Base-by-base conservation (phyloP, 2,329 filamentous ascomycete genomes). In the Colletotrichum sojae region DNA sequence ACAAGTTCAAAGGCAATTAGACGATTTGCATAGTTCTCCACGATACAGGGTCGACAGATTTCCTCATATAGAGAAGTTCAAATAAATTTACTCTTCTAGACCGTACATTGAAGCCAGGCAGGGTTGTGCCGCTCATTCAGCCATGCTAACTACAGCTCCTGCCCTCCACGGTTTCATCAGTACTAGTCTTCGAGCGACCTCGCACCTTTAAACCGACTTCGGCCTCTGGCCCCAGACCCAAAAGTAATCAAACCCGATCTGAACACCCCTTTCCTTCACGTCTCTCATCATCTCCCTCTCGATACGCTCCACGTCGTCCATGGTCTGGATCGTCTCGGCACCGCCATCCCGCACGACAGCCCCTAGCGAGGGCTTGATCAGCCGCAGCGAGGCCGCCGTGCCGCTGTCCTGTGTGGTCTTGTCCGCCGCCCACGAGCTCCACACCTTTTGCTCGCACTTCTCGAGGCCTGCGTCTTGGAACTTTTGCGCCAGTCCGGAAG, bases 1-100 rank as follows among this genome's bases (percentile, higher is more conserved):
- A 83, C 43, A 83, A 77, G 71, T 73, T 84, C 49, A 77, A 74
- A 56, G 75, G 75, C 51, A 22, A 73, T 10, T 72, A 71, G 39
- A 58, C 18, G 22, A n/a, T 20, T 22, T 22, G 20, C 18, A 20
- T 22, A 46, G 45, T 13, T 18, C 22, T 49, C 9, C 13, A 43
- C 40, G 16, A 15, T 13, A 5, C 3, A n/a, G 40, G 15, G 13
- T 43, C 16, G 40, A 43, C 4, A n/a, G 8, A n/a, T 5, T 43
- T 5, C 13, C 16, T 43, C 40, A 16, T 43, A 16, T 5, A 43
- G 40, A 43, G 16, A 13, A 43, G 5, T 43, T 15, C 4, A 43
- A 6, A n/a, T n/a, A 39, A 20, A 25, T 12, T 57, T 8, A 3
- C 10, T 36, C 2, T 36, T 10, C 1, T 2, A 36, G 9, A 36